phyloP scores from a whole-genome alignment of 352 stramenopile genomes.

The Phytophthora hibernalis region DNA sequence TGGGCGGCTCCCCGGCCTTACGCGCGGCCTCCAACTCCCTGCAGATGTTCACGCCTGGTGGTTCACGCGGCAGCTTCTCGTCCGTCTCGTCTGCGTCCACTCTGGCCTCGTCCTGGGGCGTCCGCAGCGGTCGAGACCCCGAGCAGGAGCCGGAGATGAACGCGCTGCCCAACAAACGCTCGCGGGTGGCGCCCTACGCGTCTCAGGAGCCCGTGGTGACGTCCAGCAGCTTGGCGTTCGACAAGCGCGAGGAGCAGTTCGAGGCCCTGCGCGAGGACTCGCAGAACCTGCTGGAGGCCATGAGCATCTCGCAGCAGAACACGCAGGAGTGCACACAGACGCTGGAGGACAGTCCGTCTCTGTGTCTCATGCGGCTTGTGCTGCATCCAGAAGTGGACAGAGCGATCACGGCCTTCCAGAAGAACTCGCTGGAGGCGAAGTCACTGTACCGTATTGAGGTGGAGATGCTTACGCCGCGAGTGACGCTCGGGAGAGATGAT shows the following conservation, averaged over 20 bases:
- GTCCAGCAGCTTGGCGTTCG: slow-evolving; percentile 24
- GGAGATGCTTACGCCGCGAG: slow-evolving; percentile 49
- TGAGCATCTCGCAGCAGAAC: slow-evolving; percentile 81
- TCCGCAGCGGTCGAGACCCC: slow-evolving; percentile 30
- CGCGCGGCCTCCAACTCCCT: slow-evolving; percentile 22
- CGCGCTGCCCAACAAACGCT: slow-evolving; percentile 38
- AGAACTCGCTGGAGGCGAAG: slow-evolving; percentile 56
- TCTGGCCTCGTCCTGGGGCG: slow-evolving; percentile 37
- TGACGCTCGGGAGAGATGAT: slow-evolving; percentile 64
- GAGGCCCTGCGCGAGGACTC: slow-evolving; percentile 52
- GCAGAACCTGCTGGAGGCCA: slow-evolving; percentile 68
- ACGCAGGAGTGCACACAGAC: slow-evolving; percentile 81
- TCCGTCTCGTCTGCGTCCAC: slow-evolving; percentile 15
- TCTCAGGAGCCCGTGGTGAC: slow-evolving; percentile 20
- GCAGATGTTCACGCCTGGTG: slow-evolving; percentile 36
- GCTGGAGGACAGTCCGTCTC: slow-evolving; percentile 62
- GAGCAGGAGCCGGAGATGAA: slow-evolving; percentile 48
- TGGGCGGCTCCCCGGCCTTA: slow-evolving; percentile 14
- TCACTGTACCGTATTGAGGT: slow-evolving; percentile 70
- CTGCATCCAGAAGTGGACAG: slow-evolving; percentile 74
- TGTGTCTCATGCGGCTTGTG: slow-evolving; percentile 67
- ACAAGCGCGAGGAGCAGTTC: slow-evolving; percentile 36
- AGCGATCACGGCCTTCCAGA: slow-evolving; percentile 63
- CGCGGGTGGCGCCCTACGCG: slow-evolving; percentile 17
- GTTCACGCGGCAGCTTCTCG: slow-evolving; percentile 28